Evolutionary conservation across 2,329 filamentous ascomycete genomes (phyloP), one percentile per base, ranked within the genome.

Genomic region (Aureobasidium sp.): DNA sequence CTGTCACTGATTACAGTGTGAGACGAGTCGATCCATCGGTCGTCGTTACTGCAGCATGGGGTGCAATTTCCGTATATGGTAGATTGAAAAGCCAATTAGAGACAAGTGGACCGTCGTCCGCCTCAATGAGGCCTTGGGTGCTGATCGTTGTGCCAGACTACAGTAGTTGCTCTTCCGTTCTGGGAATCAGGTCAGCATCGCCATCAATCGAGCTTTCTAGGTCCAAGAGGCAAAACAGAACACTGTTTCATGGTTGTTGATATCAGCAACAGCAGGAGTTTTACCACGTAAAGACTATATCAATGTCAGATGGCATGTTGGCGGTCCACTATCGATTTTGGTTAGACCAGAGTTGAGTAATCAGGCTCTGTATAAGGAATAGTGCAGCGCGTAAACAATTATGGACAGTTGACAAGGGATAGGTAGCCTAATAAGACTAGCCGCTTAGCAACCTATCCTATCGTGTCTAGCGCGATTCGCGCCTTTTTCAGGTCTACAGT

Each of bases 361-460:
- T 48, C 15, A n/a, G 46, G 46, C 15, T 10, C 12, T 32, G 27
- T 37, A 39, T 42, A 32, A 55, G 23, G 13, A 9, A 20, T 55
- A 17, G 23, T 20, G 37, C 37, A 20, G 7, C 5, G 37, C 6
- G 6, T 26, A 20, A 44, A 34, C 15, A 4, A 29, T 26, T 27
- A 13, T 36, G 27, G 12, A 9, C 36, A 55, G 4, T 7, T 32
- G 36, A 23, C 27, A 27, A n/a, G 2, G n/a, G 27, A n/a, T 5
- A 39, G 50, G 23, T 26, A 39, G 13, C 9, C 36, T 53, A 39
- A 48, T 53, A 39, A 48, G 5, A 17, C 37, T 56, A 56, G 37
- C 52, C 52, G 52, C 52, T 56, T 56, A 56, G 37, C 52, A 56
- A 44, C 37, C 9, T 29, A 56, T 44, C 39, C 27, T 34, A 44